phyloP scores from a whole-genome alignment of 768 basidiomycete species.

The Lentinula aciculospora region DNA sequence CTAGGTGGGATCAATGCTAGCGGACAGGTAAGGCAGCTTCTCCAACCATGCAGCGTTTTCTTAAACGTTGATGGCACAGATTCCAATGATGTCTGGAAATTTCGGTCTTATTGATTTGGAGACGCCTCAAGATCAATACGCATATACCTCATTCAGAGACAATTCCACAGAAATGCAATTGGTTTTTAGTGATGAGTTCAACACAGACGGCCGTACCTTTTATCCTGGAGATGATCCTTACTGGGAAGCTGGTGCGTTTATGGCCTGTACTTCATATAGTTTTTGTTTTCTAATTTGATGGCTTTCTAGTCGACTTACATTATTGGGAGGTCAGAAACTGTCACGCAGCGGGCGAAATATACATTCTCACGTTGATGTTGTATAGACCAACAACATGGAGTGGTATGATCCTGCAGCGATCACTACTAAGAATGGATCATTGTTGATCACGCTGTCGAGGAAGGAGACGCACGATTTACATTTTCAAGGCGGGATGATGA shows the following conservation, averaged over 20 bases:
- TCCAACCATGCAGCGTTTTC: not conserved
- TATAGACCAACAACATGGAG: conserved; percentile 68
- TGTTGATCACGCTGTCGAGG: conserved; percentile 68
- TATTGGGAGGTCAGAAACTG: conserved; percentile 54
- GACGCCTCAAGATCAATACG: conserved; percentile 60
- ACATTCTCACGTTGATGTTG: conserved; percentile 1
- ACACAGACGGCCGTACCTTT: conserved; percentile 72
- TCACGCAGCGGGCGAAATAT: not conserved
- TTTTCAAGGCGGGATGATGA: conserved; percentile 67
- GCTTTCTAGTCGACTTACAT: conserved; percentile 52
- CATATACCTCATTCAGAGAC: conserved; percentile 45
- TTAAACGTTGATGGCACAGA: conserved; percentile 22
- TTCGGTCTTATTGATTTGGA: conserved; percentile 71
- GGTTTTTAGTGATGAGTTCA: conserved; percentile 89
- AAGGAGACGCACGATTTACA: conserved; percentile 66
- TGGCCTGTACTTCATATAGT: not conserved
- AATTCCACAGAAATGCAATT: conserved; percentile 54
- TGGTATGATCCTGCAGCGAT: conserved; percentile 86
- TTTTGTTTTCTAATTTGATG: not conserved
- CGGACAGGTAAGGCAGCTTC: conserved; percentile 48
- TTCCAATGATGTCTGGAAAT: conserved; percentile 57
- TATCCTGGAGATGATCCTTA: conserved; percentile 88
- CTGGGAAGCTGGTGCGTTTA: conserved; percentile 59
- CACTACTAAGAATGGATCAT: conserved; percentile 65
- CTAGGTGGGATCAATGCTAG: conserved; percentile 72